Evolutionary conservation across 2,329 filamentous ascomycete genomes (phyloP).

Genomic region (Hymenoscyphus repandus): DNA sequence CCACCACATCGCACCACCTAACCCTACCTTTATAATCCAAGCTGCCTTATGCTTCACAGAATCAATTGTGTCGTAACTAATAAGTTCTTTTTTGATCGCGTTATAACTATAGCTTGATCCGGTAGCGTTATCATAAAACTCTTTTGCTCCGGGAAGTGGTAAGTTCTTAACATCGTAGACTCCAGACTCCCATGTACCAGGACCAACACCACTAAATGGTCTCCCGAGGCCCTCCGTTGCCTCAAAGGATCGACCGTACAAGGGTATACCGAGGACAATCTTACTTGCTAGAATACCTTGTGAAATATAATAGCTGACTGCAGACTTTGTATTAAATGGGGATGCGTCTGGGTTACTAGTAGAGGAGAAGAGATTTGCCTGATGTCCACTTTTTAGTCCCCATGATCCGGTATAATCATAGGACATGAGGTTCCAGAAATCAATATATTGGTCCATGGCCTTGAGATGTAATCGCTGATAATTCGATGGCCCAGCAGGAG

Average conservation of each 20-base stretch:
- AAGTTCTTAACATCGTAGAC: too few species aligned
- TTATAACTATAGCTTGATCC: too few species aligned
- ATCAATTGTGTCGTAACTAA: too few species aligned
- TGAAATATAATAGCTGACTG: constrained; percentile 54
- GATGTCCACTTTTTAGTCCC: constrained; percentile 40
- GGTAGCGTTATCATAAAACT: too few species aligned
- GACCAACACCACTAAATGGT: constrained; percentile 56
- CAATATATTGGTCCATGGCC: constrained; percentile 42
- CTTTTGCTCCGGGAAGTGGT: too few species aligned
- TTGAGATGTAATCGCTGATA: constrained; percentile 42
- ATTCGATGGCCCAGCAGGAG: constrained; percentile 43
- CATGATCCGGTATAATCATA: constrained; percentile 54
- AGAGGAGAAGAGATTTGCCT: constrained; percentile 62
- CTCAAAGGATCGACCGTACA: constrained; percentile 70
- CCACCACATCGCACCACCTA: too few species aligned
- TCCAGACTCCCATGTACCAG: constrained; percentile 60
- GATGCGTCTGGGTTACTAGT: constrained; percentile 54
- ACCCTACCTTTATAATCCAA: too few species aligned
- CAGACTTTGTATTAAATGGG: constrained; percentile 62
- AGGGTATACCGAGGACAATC: constrained; percentile 70
- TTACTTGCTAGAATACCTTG: constrained; percentile 53
- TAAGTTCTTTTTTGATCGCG: too few species aligned
- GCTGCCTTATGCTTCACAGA: too few species aligned
- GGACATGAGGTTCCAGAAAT: constrained; percentile 36
- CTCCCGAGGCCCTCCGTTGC: constrained; percentile 60